Evolutionary conservation across 192 early-diverging fungal species (phyloP).

Genomic region (Rhizophagus sp.): DNA sequence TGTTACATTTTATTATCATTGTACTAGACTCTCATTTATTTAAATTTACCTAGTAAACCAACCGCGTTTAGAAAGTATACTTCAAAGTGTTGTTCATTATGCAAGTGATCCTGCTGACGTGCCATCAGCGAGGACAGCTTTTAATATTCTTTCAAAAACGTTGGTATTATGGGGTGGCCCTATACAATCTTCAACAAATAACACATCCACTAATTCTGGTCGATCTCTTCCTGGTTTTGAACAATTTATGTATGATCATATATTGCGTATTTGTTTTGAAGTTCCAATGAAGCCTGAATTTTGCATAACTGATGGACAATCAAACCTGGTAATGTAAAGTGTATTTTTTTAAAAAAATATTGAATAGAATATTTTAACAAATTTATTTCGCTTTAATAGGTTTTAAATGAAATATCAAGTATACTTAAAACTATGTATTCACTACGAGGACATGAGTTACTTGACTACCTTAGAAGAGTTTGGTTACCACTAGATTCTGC

Average conservation of each 20-base stretch:
- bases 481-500: constrained; percentile 63
- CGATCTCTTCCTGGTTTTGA: constrained; percentile 63
- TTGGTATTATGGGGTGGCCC: constrained; percentile 61
- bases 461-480: constrained; percentile 59
- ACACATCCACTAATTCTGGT: background rate
- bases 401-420: constrained; percentile 57
- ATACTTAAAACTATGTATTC: constrained; percentile 55
- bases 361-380: too few relatives aligned
- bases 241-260: constrained; percentile 74
- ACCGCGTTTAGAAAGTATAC: constrained; percentile 56
- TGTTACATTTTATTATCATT: constrained; percentile 39
- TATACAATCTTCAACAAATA: constrained; percentile 23
- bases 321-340: constrained; percentile 55
- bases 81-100: constrained; percentile 69
- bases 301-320: constrained; percentile 74
- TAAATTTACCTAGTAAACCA: constrained; percentile 58
- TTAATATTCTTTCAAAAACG: constrained; percentile 69
- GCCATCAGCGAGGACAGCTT: constrained; percentile 63
- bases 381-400: constrained; percentile 30
- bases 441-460: constrained; percentile 59
- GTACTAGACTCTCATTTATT: constrained; percentile 13
- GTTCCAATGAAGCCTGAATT: constrained; percentile 75
- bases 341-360: constrained; percentile 36
- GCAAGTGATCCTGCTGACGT: constrained; percentile 64
- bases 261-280: constrained; percentile 77